Conservation (phyloP, 1,284 basidiomycete genomes). For the Exobasidium rhododendri region DNA sequence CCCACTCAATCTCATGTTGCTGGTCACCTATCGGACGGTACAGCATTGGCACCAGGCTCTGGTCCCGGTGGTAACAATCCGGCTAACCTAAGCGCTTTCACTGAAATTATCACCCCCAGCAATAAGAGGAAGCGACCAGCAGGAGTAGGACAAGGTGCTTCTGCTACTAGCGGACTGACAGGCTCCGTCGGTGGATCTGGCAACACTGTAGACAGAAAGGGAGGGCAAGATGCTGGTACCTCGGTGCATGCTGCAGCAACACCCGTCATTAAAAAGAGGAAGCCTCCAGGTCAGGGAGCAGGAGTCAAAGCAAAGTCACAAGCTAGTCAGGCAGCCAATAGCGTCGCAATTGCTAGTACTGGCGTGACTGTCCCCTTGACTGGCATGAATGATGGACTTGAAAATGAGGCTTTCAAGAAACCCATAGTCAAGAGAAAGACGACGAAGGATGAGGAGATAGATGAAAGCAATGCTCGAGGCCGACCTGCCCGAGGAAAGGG, state of each 20-base stretch:
- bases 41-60: slow-evolving; percentile 15
- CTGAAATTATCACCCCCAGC: slow-evolving; percentile 1
- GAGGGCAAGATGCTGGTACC: not conserved
- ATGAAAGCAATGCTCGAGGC: not conserved
- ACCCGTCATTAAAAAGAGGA: slow-evolving; percentile 11
- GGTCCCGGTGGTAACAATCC: slow-evolving; percentile 13
- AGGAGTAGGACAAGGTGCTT: not conserved
- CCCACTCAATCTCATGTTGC: slow-evolving; percentile 14
- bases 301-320: slow-evolving; percentile 1
- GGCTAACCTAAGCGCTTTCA: slow-evolving; percentile 11
- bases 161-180: not conserved
- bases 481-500: not conserved
- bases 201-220: slow-evolving; percentile 8
- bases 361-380: not conserved
- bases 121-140: not conserved
- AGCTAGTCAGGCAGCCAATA: slow-evolving; percentile 7
- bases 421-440: not conserved
- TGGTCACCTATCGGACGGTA: slow-evolving; percentile 17
- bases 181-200: slow-evolving; percentile 7
- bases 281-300: slow-evolving; percentile 8
- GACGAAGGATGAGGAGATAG: not conserved
- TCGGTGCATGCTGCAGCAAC: not conserved
- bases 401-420: not conserved
- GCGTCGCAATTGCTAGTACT: not conserved
- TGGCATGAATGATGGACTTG: not conserved